These are phyloP conservation scores for Hippophae gyantsensis DNA, from an alignment of 306 rosid genomes.

Conservation along the genomic window DNA sequence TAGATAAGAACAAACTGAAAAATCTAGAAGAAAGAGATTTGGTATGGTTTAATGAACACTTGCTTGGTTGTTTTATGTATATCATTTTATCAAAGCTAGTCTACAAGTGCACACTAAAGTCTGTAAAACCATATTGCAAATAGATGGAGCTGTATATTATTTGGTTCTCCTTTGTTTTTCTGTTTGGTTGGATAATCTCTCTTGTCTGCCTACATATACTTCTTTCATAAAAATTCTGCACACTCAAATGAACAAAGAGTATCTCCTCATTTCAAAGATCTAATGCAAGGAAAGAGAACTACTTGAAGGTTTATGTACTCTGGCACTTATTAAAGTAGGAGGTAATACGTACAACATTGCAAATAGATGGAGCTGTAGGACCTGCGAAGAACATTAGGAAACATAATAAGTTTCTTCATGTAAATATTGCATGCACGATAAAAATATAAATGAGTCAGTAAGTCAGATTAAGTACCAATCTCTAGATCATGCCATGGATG, in stretches of 20 bases:
- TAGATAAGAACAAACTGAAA: too few relatives aligned
- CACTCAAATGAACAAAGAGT: neutral
- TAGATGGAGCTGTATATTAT: too few relatives aligned
- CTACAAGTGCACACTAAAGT: too few relatives aligned
- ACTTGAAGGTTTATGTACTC: neutral
- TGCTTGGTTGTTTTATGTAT: too few relatives aligned
- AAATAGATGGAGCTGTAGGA: slow-evolving; percentile 64
- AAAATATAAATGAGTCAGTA: neutral
- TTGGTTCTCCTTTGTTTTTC: too few relatives aligned
- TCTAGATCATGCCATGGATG: slow-evolving; percentile 99
- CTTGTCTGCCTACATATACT: too few relatives aligned
- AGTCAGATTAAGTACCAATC: slow-evolving; percentile 47
- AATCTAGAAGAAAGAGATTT: too few relatives aligned
- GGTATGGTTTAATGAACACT: too few relatives aligned
- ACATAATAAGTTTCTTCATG: slow-evolving; percentile 15
- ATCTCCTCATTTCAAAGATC: neutral
- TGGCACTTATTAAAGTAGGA: slow-evolving; percentile 2
- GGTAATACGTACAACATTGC: slow-evolving; percentile 58
- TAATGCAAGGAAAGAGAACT: neutral
- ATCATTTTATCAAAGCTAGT: too few relatives aligned
- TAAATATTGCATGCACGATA: neutral
- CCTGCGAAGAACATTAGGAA: slow-evolving; percentile 44
- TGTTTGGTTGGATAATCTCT: too few relatives aligned
- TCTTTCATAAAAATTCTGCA: too few relatives aligned
- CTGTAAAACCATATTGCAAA: too few relatives aligned